Evolutionary conservation across 352 stramenopile species (phyloP).

Genomic region (Phytophthora sansomeana): DNA sequence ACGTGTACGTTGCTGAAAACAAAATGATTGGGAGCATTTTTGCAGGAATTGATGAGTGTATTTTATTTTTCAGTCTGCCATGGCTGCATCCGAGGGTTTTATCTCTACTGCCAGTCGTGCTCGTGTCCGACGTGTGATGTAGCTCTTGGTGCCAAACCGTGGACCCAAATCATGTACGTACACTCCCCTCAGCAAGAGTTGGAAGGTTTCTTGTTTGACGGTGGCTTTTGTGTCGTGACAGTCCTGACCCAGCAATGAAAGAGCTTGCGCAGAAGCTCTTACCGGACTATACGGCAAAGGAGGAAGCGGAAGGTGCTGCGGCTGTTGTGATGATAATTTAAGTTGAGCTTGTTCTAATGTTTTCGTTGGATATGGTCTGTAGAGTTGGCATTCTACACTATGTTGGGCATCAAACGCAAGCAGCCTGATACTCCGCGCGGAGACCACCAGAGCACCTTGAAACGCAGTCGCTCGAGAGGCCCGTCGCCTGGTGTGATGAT

Average conservation of each 20-base stretch:
- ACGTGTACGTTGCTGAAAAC: conserved; percentile 76
- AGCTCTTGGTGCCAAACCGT: conserved; percentile 59
- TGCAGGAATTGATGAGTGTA: not conserved
- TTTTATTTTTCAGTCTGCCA: conserved; percentile 56
- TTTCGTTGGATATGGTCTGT: conserved; percentile 1
- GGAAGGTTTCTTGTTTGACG: too few relatives aligned
- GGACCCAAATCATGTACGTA: conserved; percentile 60
- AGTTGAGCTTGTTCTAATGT: too few relatives aligned
- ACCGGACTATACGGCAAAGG: conserved; percentile 47
- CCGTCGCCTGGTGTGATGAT: conserved; percentile 49
- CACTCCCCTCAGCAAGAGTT: too few relatives aligned
- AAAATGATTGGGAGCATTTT: not conserved
- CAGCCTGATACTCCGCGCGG: conserved; percentile 17
- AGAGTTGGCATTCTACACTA: conserved; percentile 55
- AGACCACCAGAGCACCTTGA: conserved; percentile 11
- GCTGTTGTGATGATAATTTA: not conserved
- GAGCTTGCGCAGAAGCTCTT: conserved; percentile 61
- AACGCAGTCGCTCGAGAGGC: conserved; percentile 28
- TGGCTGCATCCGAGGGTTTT: conserved; percentile 63
- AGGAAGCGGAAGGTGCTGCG: conserved; percentile 51
- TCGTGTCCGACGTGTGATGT: conserved; percentile 60
- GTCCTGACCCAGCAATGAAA: conserved; percentile 65
- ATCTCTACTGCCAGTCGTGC: conserved; percentile 41
- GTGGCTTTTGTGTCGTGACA: conserved; percentile 27
- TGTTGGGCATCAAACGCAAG: conserved; percentile 71